These are phyloP conservation scores for Hypoxylon rubiginosum DNA, from an alignment of 2,329 filamentous ascomycete species.

Conservation along the genomic window DNA sequence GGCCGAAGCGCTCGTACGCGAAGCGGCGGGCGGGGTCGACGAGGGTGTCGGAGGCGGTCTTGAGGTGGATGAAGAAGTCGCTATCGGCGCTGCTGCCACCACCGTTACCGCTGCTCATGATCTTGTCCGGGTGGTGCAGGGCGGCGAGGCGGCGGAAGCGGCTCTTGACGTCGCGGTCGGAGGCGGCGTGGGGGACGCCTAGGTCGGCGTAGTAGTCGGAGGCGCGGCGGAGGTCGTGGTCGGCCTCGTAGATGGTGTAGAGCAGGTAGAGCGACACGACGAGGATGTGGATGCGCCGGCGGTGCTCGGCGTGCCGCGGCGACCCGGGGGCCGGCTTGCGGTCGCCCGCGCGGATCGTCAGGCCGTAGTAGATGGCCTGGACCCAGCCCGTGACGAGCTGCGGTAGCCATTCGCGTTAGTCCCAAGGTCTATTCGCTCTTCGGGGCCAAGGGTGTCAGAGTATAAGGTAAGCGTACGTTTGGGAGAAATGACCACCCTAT, in stretches of 20 bases:
- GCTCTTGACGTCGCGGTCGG: constrained; percentile 83
- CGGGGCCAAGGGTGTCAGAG: constrained; percentile 12
- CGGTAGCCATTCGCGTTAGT: constrained; percentile 28
- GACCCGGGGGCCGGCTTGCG: constrained; percentile 79
- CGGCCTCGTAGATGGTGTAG: constrained; percentile 94
- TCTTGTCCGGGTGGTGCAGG: constrained; percentile 88
- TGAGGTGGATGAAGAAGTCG: constrained; percentile 82
- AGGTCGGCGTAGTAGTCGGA: constrained; percentile 86
- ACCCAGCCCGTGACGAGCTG: constrained; percentile 83
- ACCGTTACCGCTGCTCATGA: constrained; percentile 52
- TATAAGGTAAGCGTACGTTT: constrained; percentile 55
- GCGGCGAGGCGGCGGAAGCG: constrained; percentile 83
- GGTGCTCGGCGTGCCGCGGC: constrained; percentile 78
- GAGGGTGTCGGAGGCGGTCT: constrained; percentile 85
- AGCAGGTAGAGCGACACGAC: constrained; percentile 87
- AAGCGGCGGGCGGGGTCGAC: constrained; percentile 82
- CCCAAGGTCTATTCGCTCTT: constrained; percentile 1
- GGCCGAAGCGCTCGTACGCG: constrained; percentile 91
- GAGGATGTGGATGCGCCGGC: constrained; percentile 84
- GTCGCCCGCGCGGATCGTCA: constrained; percentile 91
- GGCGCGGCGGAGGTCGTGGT: constrained; percentile 78
- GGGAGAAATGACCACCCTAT: constrained; percentile 71
- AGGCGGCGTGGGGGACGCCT: constrained; percentile 75
- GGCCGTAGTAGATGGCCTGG: constrained; percentile 85
- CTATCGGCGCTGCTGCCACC: constrained; percentile 53